A percentile compares a stretch with the other conserved stretches of the same genome.
These are phyloP conservation scores for Alternaria consortialis DNA, from an alignment of 2,329 filamentous ascomycete genomes.

Conservation along the genomic window DNA sequence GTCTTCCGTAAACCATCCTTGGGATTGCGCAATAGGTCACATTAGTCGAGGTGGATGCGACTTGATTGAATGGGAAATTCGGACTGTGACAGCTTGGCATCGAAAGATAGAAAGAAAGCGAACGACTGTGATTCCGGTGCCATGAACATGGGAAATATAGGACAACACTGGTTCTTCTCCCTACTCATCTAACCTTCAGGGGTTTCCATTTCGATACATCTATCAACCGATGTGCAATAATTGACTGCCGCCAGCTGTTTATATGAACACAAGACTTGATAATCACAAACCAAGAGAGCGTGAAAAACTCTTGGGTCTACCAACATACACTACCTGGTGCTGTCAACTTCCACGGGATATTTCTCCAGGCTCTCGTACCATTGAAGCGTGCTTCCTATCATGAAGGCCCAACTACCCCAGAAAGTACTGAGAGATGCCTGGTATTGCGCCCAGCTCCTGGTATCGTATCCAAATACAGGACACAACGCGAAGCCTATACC, in stretches of 20 bases:
- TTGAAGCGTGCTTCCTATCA: constrained; percentile 45
- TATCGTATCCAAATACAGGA: constrained; percentile 47
- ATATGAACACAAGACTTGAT: background rate
- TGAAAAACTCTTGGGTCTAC: no score
- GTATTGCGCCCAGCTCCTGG: constrained; percentile 44
- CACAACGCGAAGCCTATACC: constrained; percentile 67
- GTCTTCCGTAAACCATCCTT: no score
- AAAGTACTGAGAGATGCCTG: constrained; percentile 45
- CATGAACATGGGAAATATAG: background rate
- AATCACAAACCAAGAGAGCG: background rate
- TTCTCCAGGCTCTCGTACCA: constrained; percentile 50
- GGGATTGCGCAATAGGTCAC: no score
- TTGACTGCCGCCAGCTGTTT: background rate
- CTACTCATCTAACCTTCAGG: background rate
- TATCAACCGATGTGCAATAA: background rate
- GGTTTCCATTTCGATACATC: background rate
- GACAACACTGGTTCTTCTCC: background rate
- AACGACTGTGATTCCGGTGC: background rate
- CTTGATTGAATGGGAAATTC: no score
- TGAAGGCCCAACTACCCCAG: constrained; percentile 49
- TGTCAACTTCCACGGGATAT: constrained; percentile 37
- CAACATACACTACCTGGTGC: background rate
- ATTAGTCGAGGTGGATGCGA: no score
- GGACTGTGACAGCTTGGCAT: no score
- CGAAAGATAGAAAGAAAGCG: no score